Evolutionary conservation across 169 alveolate genomes (phyloP), one percentile per base, ranked within the genome.

Genomic region (Eimeria maxima): DNA sequence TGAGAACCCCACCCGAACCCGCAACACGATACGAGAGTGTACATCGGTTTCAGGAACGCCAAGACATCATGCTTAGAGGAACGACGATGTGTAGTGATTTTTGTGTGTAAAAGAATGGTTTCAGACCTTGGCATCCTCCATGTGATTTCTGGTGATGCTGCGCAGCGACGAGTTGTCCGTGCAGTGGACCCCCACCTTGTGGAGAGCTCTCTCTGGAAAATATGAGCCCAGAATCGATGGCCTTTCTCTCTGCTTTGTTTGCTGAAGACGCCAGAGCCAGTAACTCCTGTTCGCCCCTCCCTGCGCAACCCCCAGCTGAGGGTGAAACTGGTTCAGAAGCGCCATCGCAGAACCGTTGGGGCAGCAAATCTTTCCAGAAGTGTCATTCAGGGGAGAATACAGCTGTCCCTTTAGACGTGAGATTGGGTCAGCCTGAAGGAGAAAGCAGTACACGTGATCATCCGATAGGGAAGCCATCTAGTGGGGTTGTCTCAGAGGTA

Each of bases 191-290:
- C 44, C 67, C 24, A n/a, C 88, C 22, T 10, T n/a, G 67, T 78
- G 88, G 67, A n/a, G 88, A 14, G n/a, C 65, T 27, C 65, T 29
- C 67, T 44, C 53, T 87, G 78, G 44, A 7, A 11, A 10, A 18
- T 42, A 53, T 63, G 57, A 42, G 93, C 50, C 44, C 81, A 47
- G 81, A 57, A 42, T 80, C 38, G 0, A 47, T 27, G 44, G 44
- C 83, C 81, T 44, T 87, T 47, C 73, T 87, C 22, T 87, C 93
- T 57, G 57, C 93, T 38, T 50, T 87, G 65, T 24, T 87, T 47
- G 93, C 81, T 29, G 81, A 87, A 45, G 93, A 87, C 63, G 93
- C 93, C 57, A 24, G 81, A 42, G 93, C 69, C 42, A 87, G 93
- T 63, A 87, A 60, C 20, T 42, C 83, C 42, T 57, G 42, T 87